Evolutionary conservation across 163 green algal genomes (phyloP), one percentile per base, ranked within the genome.

Genomic region (Chlamydomonas reinhardtii): DNA sequence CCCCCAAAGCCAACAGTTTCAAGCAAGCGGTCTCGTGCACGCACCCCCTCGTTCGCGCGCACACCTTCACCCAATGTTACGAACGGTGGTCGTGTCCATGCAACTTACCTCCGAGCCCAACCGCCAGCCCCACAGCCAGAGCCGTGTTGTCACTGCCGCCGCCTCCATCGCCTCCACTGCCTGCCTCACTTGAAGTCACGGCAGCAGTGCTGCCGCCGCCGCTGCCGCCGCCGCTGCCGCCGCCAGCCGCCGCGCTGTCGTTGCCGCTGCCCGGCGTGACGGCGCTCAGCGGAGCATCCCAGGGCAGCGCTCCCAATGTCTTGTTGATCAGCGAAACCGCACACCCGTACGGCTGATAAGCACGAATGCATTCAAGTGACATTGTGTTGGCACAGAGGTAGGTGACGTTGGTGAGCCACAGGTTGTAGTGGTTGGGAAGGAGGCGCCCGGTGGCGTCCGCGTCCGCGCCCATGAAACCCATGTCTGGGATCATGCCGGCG

Each of bases 361-460:
- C 27, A 1, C 3, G 4, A 11, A 83, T n/a, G 61, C 76, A 83
- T 0, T 73, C 34, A 5, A n/a, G 12, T 0, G 35, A 31, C 76
- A 74, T 74, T 8, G 52, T 37, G 37, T 83, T 64, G 0, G 62
- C 61, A 35, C 76, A 83, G 37, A 83, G 22, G 62, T 83, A 83
- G 34, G 35, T n/a, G 4, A 83, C 76, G 62, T 29, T 15, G 19
- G 1, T 34, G 54, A 83, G 62, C 29, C 43, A 16, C 17, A 83
- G 27, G 35, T 73, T 62, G 76, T 83, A 83, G 22, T 43, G 37
- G 4, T 43, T 74, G 5, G 62, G 61, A 6, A 64, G 9, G 14
- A 73, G 61, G 15, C 56, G 54, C 8, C 22, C 27, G 62, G 59
- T 61, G 32, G 17, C 15, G 34, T 82, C 74, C 20, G 71, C 56